These are phyloP conservation scores for Cytidiella melzeri DNA, from an alignment of 768 basidiomycete species.

Conservation along the genomic window DNA sequence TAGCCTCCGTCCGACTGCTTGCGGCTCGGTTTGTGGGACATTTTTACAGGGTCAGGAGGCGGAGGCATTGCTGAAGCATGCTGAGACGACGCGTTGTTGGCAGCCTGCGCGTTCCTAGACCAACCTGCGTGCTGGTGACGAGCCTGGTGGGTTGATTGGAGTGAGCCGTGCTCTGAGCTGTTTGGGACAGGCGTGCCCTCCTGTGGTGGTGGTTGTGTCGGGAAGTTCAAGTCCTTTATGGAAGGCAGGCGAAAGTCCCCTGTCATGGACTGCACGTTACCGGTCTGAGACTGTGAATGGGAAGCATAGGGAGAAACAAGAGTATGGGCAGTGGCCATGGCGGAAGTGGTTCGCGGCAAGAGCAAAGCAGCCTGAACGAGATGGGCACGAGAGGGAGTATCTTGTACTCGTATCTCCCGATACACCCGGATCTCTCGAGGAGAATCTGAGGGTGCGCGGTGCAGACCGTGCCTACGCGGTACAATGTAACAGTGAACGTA, in stretches of 20 bases:
- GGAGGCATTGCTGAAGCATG: conserved; percentile 18
- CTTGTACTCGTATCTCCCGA: conserved; percentile 56
- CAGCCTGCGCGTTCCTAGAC: conserved; percentile 16
- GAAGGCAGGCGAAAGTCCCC: conserved; percentile 54
- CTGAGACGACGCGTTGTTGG: conserved; percentile 15
- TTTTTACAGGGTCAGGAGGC: conserved; percentile 19
- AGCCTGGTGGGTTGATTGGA: conserved; percentile 20
- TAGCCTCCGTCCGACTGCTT: conserved; percentile 46
- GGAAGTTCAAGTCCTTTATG: conserved; percentile 68
- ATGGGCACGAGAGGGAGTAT: conserved; percentile 25
- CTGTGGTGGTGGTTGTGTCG: conserved; percentile 33
- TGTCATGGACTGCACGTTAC: conserved; percentile 26
- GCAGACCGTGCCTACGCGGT: conserved; percentile 1
- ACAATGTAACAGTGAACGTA: background rate
- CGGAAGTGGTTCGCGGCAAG: conserved; percentile 26
- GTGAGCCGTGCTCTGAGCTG: conserved; percentile 24
- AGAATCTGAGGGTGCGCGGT: conserved; percentile 5
- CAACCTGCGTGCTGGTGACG: conserved; percentile 29
- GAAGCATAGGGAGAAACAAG: conserved; percentile 26
- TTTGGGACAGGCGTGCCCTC: conserved; percentile 25
- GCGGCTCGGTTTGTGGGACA: conserved; percentile 25
- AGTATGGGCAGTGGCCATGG: conserved; percentile 47
- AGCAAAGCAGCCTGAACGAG: conserved; percentile 31
- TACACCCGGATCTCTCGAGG: conserved; percentile 46
- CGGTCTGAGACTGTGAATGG: conserved; percentile 20